phyloP scores from a whole-genome alignment of 257 asterid species.

The Henckelia pumila region DNA sequence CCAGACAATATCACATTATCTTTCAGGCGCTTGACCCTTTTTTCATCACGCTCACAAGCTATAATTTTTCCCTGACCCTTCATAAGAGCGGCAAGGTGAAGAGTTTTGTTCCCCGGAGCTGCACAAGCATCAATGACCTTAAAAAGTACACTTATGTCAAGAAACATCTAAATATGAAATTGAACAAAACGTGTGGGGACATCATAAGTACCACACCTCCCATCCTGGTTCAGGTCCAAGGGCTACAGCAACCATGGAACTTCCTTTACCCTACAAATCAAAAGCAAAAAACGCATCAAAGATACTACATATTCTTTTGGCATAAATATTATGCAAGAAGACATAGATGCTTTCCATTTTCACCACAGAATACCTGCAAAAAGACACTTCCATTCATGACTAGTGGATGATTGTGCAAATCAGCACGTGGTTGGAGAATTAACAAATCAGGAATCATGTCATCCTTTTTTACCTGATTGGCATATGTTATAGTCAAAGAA shows the following conservation, averaged over 20 bases:
- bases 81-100: slow-evolving; percentile 92
- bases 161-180: slow-evolving; percentile 18
- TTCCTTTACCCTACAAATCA: slow-evolving; percentile 74
- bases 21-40: slow-evolving; percentile 64
- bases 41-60: slow-evolving; percentile 87
- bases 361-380: slow-evolving; percentile 59
- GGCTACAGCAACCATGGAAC: slow-evolving; percentile 88
- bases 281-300: slow-evolving; percentile 1
- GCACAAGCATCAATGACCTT: slow-evolving; percentile 97
- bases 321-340: neutral
- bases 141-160: slow-evolving; percentile 30
- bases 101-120: slow-evolving; percentile 96
- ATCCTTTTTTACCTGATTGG: slow-evolving; percentile 66
- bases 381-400: slow-evolving; percentile 63
- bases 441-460: slow-evolving; percentile 72
- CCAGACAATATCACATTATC: slow-evolving; percentile 65
- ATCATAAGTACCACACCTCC: slow-evolving; percentile 45
- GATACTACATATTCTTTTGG: slow-evolving; percentile 9
- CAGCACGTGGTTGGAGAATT: slow-evolving; percentile 80
- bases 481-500: slow-evolving; percentile 17
- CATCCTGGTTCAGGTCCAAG: slow-evolving; percentile 84
- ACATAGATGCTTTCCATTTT: neutral
- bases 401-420: slow-evolving; percentile 85
- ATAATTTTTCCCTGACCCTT: slow-evolving; percentile 73
- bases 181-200: neutral